Percentiles rank a stretch among this genome's conserved stretches.
Evolutionary conservation across 2,329 filamentous ascomycete genomes (phyloP).

Genomic region (Ambrosiella beaveri): DNA sequence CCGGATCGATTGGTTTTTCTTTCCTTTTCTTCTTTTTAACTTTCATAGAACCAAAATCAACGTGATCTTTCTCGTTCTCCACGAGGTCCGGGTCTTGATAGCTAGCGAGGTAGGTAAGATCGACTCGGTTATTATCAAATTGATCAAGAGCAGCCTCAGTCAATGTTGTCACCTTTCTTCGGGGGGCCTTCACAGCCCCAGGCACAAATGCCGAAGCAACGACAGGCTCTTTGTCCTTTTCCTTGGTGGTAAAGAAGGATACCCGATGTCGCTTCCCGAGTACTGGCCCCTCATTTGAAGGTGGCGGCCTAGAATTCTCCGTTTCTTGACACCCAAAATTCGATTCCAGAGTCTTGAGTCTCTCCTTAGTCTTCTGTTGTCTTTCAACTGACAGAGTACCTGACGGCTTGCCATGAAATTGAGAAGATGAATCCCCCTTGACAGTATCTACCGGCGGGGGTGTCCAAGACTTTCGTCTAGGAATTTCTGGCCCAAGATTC

Average conservation of each 20-base stretch:
- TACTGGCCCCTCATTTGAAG: not conserved
- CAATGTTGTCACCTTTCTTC: conserved; percentile 9
- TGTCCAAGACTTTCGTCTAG: conserved; percentile 4
- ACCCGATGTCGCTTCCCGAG: not conserved
- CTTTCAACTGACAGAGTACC: not conserved
- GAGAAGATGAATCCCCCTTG: not conserved
- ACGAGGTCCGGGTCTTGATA: conserved; percentile 10
- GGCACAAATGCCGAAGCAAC: not conserved
- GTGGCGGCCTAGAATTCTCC: not conserved
- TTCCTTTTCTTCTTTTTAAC: conserved; percentile 20
- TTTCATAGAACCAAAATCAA: conserved; percentile 16
- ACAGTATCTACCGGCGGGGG: not conserved
- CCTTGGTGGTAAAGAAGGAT: not conserved
- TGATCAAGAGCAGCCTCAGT: conserved; percentile 12
- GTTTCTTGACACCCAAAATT: conserved; percentile 1
- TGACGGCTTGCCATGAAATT: no score
- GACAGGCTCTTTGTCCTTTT: not conserved
- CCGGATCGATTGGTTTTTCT: conserved; percentile 17
- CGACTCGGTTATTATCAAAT: conserved; percentile 10
- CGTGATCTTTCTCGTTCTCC: not conserved
- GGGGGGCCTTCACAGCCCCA: conserved; percentile 7
- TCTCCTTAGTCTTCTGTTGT: not conserved
- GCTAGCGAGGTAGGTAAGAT: conserved; percentile 10
- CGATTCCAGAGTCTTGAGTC: not conserved
- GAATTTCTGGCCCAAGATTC: conserved; percentile 8